Evolutionary conservation across 169 alveolate genomes (phyloP).

Genomic region (Plasmodium adleri): DNA sequence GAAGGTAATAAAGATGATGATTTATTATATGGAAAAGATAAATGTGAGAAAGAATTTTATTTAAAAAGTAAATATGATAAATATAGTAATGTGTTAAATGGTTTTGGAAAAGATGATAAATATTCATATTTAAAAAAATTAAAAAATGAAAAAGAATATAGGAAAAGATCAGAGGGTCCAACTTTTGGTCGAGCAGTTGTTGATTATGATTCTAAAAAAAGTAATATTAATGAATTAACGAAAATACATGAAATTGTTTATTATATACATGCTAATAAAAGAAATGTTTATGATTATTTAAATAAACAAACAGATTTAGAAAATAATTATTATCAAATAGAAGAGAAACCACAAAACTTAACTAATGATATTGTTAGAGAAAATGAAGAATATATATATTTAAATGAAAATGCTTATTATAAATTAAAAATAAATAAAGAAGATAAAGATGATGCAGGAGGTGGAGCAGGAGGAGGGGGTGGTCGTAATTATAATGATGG

Average conservation of each 20-base stretch:
- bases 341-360: conserved; percentile 49
- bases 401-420: conserved; percentile 71
- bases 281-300: conserved; percentile 71
- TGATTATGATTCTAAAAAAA: conserved; percentile 16
- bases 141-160: conserved; percentile 56
- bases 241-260: conserved; percentile 62
- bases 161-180: conserved; percentile 2
- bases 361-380: conserved; percentile 25
- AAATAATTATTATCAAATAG: conserved; percentile 72
- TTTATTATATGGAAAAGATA: conserved; percentile 25
- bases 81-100: conserved; percentile 33
- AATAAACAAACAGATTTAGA: conserved; percentile 70
- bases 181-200: too few species aligned
- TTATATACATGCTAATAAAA: conserved; percentile 71
- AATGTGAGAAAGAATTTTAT: conserved; percentile 59
- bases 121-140: conserved; percentile 36
- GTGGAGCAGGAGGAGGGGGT: not conserved
- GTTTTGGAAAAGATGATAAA: conserved; percentile 73
- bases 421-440: conserved; percentile 71
- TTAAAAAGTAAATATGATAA: conserved; percentile 67
- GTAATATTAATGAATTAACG: conserved; percentile 60
- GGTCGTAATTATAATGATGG: conserved; percentile 27
- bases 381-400: conserved; percentile 61
- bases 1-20: conserved; percentile 31
- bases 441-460: conserved; percentile 40